These are phyloP conservation scores for Tremella yokohamensis DNA, from an alignment of 768 basidiomycete genomes.

Conservation along the genomic window DNA sequence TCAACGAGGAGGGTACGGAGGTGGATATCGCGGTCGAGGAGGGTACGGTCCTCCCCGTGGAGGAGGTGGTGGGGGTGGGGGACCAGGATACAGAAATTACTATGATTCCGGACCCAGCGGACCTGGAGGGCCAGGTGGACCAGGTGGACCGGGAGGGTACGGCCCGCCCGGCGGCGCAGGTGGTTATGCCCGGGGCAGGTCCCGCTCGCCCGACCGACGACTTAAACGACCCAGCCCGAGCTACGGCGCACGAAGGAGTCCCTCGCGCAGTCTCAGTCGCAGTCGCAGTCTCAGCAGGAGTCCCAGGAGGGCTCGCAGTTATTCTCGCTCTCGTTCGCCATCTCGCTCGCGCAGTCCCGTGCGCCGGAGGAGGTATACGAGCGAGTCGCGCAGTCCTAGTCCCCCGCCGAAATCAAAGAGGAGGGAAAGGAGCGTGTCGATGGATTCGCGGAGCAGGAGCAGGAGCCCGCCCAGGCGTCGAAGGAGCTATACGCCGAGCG, in stretches of 20 bases:
- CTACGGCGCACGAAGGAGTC: conserved; percentile 2
- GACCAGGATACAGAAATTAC: conserved; percentile 13
- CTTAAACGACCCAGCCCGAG: not conserved
- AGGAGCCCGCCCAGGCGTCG: conserved; percentile 10
- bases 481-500: not conserved
- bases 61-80: conserved; percentile 10
- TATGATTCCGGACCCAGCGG: conserved; percentile 8
- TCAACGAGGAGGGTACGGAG: conserved; percentile 14
- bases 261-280: not conserved
- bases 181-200: conserved; percentile 10
- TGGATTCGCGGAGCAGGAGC: conserved; percentile 20
- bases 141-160: not conserved
- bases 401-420: conserved; percentile 10
- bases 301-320: conserved; percentile 7
- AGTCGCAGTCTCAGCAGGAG: conserved; percentile 23
- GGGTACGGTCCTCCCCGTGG: conserved; percentile 15
- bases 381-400: conserved; percentile 5
- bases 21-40: conserved; percentile 8
- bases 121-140: conserved; percentile 17
- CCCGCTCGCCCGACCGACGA: conserved; percentile 12
- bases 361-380: conserved; percentile 9
- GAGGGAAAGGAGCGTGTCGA: conserved; percentile 25
- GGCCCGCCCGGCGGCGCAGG: conserved; percentile 6
- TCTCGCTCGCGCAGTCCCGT: conserved; percentile 3
- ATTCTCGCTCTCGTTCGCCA: conserved; percentile 9